Percentiles rank a stretch among this genome's conserved stretches.
These are phyloP conservation scores for Diophrys appendiculata DNA, from an alignment of 73 alveolate species.

Conservation along the genomic window DNA sequence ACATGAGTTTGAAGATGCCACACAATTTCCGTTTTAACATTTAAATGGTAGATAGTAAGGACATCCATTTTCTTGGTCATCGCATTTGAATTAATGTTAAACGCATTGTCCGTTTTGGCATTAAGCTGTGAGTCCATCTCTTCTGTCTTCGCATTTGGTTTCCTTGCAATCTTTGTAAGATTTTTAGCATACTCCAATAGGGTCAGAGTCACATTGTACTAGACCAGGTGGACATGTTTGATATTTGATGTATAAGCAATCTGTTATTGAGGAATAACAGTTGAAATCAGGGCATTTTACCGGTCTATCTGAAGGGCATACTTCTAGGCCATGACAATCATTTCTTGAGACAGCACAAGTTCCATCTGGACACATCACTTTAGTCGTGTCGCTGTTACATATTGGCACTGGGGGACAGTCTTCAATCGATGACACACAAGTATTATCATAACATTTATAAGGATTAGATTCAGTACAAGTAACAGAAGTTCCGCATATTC, in stretches of 20 bases:
- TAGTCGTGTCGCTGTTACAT: constrained; percentile 17
- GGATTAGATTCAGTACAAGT: constrained; percentile 69
- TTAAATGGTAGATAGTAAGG: constrained; percentile 40
- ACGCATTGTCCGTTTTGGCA: constrained; percentile 64
- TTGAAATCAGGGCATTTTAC: constrained; percentile 75
- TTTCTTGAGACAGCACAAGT: constrained; percentile 22
- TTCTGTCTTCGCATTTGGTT: constrained; percentile 37
- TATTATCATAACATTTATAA: constrained; percentile 73
- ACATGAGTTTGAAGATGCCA: constrained; percentile 4
- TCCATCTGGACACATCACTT: constrained; percentile 16
- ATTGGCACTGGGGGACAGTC: constrained; percentile 71
- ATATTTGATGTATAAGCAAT: constrained; percentile 24
- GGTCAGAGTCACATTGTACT: not conserved
- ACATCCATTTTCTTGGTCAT: constrained; percentile 53
- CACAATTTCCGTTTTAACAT: constrained; percentile 68
- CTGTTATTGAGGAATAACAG: constrained; percentile 43
- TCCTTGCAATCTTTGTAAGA: constrained; percentile 53
- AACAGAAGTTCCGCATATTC: constrained; percentile 42
- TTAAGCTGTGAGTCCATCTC: constrained; percentile 16
- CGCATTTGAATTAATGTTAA: constrained; percentile 47
- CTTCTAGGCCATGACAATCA: constrained; percentile 42
- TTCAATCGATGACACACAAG: constrained; percentile 61
- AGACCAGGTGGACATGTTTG: not conserved
- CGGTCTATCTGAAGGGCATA: constrained; percentile 63
- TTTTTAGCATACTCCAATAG: constrained; percentile 23